phyloP scores from a whole-genome alignment of 768 basidiomycete species.

The Chalciporus pseudorubinellus region DNA sequence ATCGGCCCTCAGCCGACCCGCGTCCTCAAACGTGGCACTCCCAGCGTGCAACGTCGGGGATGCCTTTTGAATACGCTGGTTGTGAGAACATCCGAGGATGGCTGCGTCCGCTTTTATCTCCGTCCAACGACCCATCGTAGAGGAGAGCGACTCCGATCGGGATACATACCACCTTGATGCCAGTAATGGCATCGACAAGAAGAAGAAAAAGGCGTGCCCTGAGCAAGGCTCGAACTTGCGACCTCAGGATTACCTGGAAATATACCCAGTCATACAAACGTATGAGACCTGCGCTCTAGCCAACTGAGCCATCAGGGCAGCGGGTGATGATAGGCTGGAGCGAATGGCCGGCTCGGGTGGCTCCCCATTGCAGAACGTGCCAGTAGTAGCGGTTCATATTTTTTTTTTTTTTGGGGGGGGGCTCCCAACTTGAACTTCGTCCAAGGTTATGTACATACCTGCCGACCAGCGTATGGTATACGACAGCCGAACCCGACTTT shows the following conservation, averaged over 20 bases:
- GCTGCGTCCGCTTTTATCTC: conserved; percentile 5
- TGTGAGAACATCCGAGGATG: conserved; percentile 44
- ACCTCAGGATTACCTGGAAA: conserved; percentile 49
- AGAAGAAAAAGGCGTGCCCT: conserved; percentile 36
- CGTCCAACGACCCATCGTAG: conserved; percentile 18
- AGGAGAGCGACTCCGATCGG: conserved; percentile 59
- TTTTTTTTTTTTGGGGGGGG: too few relatives aligned
- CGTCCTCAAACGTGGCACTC: conserved; percentile 50
- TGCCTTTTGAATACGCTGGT: conserved; percentile 43
- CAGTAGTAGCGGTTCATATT: too few relatives aligned
- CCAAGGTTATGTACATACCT: too few relatives aligned
- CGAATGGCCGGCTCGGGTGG: conserved; percentile 35
- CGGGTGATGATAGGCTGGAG: conserved; percentile 64
- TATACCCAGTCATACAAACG: conserved; percentile 30
- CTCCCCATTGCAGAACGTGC: too few relatives aligned
- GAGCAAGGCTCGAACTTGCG: conserved; percentile 61
- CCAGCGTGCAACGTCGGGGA: conserved; percentile 47
- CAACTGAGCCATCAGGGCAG: conserved; percentile 51
- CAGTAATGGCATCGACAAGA: too few relatives aligned
- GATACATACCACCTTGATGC: conserved; percentile 64
- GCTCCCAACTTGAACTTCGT: too few relatives aligned
- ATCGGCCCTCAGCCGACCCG: conserved; percentile 45
- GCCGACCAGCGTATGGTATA: too few relatives aligned
- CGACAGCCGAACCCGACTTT: too few relatives aligned
- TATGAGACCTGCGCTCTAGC: conserved; percentile 58